Base-by-base conservation (phyloP, 2,329 filamentous ascomycete genomes). In the Polychaeton citri region DNA sequence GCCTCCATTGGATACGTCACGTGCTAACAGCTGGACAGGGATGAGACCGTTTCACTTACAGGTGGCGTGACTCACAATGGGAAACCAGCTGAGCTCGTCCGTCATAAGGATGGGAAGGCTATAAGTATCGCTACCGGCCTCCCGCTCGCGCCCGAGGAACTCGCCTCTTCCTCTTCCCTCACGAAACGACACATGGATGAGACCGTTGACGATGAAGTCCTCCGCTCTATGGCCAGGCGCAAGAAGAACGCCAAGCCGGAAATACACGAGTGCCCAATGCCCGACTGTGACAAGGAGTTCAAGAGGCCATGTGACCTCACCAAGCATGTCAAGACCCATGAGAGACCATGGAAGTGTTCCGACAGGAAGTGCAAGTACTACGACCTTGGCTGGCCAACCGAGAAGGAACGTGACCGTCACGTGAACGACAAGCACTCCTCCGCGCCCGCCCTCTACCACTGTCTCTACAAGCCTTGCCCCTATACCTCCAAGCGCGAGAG, bases 241-340 rank as follows among this genome's bases (percentile, higher is more conserved):
- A 92, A 92, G 74, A 93, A 94, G 74, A 88, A 88, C 41, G 84
- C 85, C 21, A 55, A 55, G 36, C 52, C 53, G 19, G 54, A 55
- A 43, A 57, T 55, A 17, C 55, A 59, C 35, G 48, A 46, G 19
- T 58, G 55, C 42, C 83, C 88, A 60, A 81, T 92, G 59, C 24
- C 24, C 4, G 24, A 28, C 15, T 96, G 88, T 64, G 77, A 75
- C 59, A 95, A 94, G 64, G 76, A 88, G 60, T 96, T 96, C 67
- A 92, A 90, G 63, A 79, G 90, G 43, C 85, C 85, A n/a, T 96
- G 90, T 61, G 90, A 98, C 58, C 68, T 96, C 40, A 95, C 86
- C 47, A 96, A 96, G 69, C 90, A 98, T 62, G 82, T 93, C 65
- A 98, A 96, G 69, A 96, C 88, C 0, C 90, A 98, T 60, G 86